Evolutionary conservation across 2,329 filamentous ascomycete species (phyloP).

Genomic region (Sclerotinia sclerotiorum): DNA sequence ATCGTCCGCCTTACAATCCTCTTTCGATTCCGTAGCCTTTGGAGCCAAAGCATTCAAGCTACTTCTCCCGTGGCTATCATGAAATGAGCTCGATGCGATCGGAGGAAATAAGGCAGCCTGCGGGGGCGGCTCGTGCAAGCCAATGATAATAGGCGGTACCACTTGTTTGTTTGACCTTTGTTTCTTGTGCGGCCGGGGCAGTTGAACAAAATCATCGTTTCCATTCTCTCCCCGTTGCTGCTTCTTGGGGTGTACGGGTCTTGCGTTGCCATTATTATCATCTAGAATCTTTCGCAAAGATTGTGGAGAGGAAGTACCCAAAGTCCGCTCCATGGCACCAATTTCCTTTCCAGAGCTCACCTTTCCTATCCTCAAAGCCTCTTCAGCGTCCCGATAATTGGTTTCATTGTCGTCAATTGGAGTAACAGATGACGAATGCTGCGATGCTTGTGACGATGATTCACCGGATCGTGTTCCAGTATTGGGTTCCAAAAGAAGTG

Average conservation of each 20-base stretch:
- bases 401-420: conserved; percentile 39
- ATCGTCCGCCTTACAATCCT: conserved; percentile 4
- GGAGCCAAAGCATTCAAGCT: conserved; percentile 38
- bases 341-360: background rate
- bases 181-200: conserved; percentile 65
- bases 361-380: conserved; percentile 16
- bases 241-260: conserved; percentile 45
- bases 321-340: conserved; percentile 27
- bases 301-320: conserved; percentile 40
- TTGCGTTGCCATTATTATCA: conserved; percentile 36
- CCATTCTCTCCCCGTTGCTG: conserved; percentile 53
- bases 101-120: conserved; percentile 60
- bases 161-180: conserved; percentile 57
- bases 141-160: conserved; percentile 65
- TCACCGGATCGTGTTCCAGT: conserved; percentile 40
- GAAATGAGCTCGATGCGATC: conserved; percentile 58
- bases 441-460: conserved; percentile 27
- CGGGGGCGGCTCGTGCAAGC: conserved; percentile 61
- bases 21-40: conserved; percentile 27
- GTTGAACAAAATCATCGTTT: conserved; percentile 63
- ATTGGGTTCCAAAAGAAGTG: conserved; percentile 53
- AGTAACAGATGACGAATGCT: conserved; percentile 28
- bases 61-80: conserved; percentile 48
- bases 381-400: conserved; percentile 24
- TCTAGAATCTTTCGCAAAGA: conserved; percentile 41